phyloP scores from a whole-genome alignment of 768 basidiomycete species.

The Amanita fuliginea region DNA sequence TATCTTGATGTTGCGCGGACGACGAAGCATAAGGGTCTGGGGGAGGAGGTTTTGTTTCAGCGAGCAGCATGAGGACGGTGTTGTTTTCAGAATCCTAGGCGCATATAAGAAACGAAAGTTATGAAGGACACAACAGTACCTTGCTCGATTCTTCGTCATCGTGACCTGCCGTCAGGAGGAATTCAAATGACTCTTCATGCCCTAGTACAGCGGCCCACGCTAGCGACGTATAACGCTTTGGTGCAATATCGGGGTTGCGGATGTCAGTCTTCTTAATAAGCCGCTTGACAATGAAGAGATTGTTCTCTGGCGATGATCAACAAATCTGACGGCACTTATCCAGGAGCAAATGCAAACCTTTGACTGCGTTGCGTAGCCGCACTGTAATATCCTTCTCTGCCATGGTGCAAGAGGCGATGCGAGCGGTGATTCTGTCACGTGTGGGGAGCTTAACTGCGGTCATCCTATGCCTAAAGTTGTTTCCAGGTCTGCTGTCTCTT shows the following conservation, averaged over 20 bases:
- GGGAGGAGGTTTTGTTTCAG: slow-evolving; percentile 58
- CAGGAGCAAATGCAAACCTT: slow-evolving; percentile 33
- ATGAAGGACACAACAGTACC: slow-evolving; percentile 27
- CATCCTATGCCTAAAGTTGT: slow-evolving; percentile 81
- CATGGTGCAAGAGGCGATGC: slow-evolving; percentile 33
- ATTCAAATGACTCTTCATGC: slow-evolving; percentile 90
- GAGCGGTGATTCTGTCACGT: slow-evolving; percentile 8
- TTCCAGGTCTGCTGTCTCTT: slow-evolving; percentile 80
- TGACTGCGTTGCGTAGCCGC: slow-evolving; percentile 69
- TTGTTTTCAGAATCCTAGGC: slow-evolving; percentile 83
- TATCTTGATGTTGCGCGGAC: slow-evolving; percentile 39
- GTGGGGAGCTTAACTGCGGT: neutral
- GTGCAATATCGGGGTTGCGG: slow-evolving; percentile 77
- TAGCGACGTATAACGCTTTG: slow-evolving; percentile 73
- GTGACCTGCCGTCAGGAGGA: slow-evolving; percentile 73
- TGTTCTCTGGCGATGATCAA: slow-evolving; percentile 59
- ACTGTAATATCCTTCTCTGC: slow-evolving; percentile 74
- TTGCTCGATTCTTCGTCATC: slow-evolving; percentile 85
- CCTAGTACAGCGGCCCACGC: slow-evolving; percentile 89
- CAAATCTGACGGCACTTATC: slow-evolving; percentile 9
- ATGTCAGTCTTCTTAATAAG: slow-evolving; percentile 81
- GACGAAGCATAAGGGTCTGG: slow-evolving; percentile 33
- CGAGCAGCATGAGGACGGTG: slow-evolving; percentile 89
- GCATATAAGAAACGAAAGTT: slow-evolving; percentile 1
- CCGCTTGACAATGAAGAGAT: slow-evolving; percentile 84